Evolutionary conservation across 805 yeast species (phyloP), one percentile per base, ranked within the genome.

Genomic region (Cyberlindnera galapagoensis): DNA sequence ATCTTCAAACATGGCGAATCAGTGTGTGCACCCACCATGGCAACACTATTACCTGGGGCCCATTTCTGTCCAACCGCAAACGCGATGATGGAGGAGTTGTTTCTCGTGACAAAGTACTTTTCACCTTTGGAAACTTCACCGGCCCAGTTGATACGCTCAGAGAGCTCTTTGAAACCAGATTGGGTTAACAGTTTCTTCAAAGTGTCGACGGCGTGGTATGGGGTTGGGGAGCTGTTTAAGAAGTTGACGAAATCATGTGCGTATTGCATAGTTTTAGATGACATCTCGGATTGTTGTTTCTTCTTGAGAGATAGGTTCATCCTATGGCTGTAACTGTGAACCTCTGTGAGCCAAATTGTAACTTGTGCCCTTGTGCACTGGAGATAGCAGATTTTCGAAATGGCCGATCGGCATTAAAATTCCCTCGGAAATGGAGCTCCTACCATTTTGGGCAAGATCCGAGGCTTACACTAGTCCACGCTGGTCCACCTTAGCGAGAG

Each of bases 21-120:
- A 0, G 97, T 88, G 58, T 90, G 98, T 2, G 96, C 95, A 12
- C 97, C 98, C 21, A 88, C 81, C 33, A 92, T 78, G 5, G 97
- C 75, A 40, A 87, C 67, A 8, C 95, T 90, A 41, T 80, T 76
- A 9, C 95, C 95, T 4, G 82, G 77, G 3, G 36, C 49, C 76
- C 82, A 84, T 29, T 74, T 52, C 2, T 69, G 69, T 22, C 96
- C 96, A 13, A 86, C 79, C 3, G 78, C 72, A 59, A 90, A 88
- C 1, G 95, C 96, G 43, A 90, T 77, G 17, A 90, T 65, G 1
- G 96, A 84, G 3, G 95, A 84, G 15, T 76, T 83, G 54, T 92
- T 92, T 56, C 98, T 71, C 7, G 96, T 87, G 31, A 88, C 88
- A 52, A 69, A 87, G 56, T 86, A 88, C 46, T 79, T 82, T 6